phyloP scores from a whole-genome alignment of 176 grass and related monocot species.

The Bothriochloa decipiens region DNA sequence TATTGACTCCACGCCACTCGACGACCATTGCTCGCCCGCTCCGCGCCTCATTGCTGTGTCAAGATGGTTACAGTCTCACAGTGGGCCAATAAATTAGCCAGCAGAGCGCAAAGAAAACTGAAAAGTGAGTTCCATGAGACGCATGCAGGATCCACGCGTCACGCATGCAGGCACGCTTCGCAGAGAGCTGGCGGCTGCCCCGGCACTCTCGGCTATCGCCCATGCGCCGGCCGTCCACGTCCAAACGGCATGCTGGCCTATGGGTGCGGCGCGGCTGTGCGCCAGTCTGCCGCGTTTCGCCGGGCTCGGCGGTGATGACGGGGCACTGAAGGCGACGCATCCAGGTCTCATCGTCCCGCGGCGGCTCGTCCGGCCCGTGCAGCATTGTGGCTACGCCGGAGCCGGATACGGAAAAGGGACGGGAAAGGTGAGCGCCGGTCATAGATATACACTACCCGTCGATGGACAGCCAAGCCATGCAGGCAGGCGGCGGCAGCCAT shows the following conservation, averaged over 20 bases:
- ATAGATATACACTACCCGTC: background rate
- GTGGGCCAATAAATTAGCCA: background rate
- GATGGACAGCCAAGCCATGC: background rate
- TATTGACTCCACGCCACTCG: background rate
- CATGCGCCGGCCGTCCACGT: slow-evolving; percentile 6
- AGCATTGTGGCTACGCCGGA: no score
- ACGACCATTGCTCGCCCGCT: no score
- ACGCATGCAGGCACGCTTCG: slow-evolving; percentile 29
- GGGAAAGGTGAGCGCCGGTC: background rate
- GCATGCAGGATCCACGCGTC: slow-evolving; percentile 25
- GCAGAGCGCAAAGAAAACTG: background rate
- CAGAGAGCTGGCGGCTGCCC: background rate
- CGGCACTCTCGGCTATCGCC: background rate
- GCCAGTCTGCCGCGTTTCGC: background rate
- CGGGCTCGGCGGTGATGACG: background rate
- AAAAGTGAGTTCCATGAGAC: background rate
- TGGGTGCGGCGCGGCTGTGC: no score
- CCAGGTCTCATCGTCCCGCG: background rate
- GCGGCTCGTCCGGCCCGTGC: no score
- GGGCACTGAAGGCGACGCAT: background rate
- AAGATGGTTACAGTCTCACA: background rate
- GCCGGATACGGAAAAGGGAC: background rate
- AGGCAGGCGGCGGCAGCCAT: background rate
- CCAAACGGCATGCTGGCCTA: background rate
- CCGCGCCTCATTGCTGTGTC: no score